Evolutionary conservation across 805 yeast species (phyloP), one percentile per base, ranked within the genome.

Genomic region (Ascoidea asiatica): DNA sequence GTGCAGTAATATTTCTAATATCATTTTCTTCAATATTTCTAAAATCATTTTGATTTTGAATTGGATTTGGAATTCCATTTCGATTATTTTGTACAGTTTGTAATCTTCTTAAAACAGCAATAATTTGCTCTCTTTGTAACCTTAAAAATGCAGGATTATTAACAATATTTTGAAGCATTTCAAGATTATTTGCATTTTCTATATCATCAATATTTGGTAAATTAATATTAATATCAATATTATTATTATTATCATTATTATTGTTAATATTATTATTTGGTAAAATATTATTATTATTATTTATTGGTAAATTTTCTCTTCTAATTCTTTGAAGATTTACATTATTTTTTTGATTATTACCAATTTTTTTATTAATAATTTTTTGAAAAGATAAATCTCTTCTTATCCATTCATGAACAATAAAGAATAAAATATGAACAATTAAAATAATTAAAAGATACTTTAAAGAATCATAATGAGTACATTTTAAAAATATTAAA

Each of bases 381-480:
- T 75, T 77, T 22, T 65, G 59, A 56, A 79, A 81, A 0, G 86
- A 87, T 41, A 78, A 77, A 56, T 83, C 94, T 44, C 77, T 64
- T 23, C 33, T 23, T 23, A 23, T 81, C 76, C 82, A 77, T 52
- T 81, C 88, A 55, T 80, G 82, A 48, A 73, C 77, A 19, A 78
- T 64, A 54, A 75, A 73, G 5, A 77, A 46, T 4, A 75, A 70
- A 17, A 73, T 49, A 46, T 66, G 69, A 21, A 70, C 57, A 3
- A 69, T 45, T 1, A 71, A 58, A 19, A 69, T 61, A 21, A 67
- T 54, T 1, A 68, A 8, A 3, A 77, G 59, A 46, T 69, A 69
- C 13, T 53, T 19, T 1, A 57, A 17, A 1, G 69, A 56, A 37
- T 39, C 47, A 19, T 37, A 22, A 43, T 19, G 43, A 19, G 46